Percentiles rank a stretch among this genome's conserved stretches.
These are phyloP conservation scores for Moesziomyces globuligerus DNA, from an alignment of 1,284 basidiomycete genomes.

Conservation along the genomic window DNA sequence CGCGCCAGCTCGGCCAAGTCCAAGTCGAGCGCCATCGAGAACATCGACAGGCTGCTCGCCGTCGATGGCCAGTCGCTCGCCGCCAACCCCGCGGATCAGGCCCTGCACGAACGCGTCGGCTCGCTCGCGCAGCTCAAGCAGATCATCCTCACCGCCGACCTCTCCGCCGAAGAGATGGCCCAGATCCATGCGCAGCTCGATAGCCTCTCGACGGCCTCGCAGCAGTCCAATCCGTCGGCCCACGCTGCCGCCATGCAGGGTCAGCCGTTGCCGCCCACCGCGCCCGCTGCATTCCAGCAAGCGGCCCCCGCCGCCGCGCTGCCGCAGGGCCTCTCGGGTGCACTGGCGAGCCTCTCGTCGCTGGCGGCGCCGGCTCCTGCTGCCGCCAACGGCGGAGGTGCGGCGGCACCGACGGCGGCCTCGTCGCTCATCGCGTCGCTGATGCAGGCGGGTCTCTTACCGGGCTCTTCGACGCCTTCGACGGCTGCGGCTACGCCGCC, in stretches of 20 bases:
- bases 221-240: slow-evolving; percentile 42
- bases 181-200: slow-evolving; percentile 83
- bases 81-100: slow-evolving; percentile 40
- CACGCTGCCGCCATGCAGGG: slow-evolving; percentile 51
- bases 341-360: slow-evolving; percentile 28
- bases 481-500: slow-evolving; percentile 57
- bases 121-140: slow-evolving; percentile 74
- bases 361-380: slow-evolving; percentile 8
- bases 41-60: slow-evolving; percentile 57
- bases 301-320: slow-evolving; percentile 55
- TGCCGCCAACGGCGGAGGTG: slow-evolving; percentile 1
- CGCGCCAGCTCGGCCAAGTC: slow-evolving; percentile 22
- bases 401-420: slow-evolving; percentile 9
- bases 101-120: slow-evolving; percentile 44
- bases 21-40: slow-evolving; percentile 51
- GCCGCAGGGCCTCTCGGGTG: slow-evolving; percentile 36
- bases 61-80: slow-evolving; percentile 51
- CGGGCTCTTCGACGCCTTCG: slow-evolving; percentile 28
- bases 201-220: slow-evolving; percentile 70
- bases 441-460: slow-evolving; percentile 62
- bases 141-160: slow-evolving; percentile 77
- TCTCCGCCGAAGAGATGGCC: slow-evolving; percentile 80
- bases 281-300: slow-evolving; percentile 6
- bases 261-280: slow-evolving; percentile 12
- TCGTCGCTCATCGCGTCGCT: slow-evolving; percentile 57